Conservation (phyloP, 495 filamentous ascomycete species). For the Penicillium taxi region DNA sequence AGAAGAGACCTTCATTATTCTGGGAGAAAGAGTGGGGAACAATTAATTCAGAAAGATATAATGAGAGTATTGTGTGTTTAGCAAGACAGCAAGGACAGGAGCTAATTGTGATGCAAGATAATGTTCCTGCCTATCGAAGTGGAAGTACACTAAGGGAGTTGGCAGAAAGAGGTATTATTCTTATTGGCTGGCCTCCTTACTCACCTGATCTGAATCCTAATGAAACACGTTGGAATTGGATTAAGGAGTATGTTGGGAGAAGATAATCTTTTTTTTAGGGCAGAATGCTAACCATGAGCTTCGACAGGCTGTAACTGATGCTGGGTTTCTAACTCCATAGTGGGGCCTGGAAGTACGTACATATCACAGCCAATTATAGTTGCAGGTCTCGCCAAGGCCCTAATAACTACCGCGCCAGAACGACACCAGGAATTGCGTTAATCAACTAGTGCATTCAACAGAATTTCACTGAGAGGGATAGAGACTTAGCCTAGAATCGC, state of each 20-base stretch:
- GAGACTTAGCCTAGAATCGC: too few species aligned
- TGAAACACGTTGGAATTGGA: conserved; percentile 7
- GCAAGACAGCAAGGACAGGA: not conserved
- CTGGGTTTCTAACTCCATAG: too few species aligned
- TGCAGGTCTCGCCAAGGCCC: too few species aligned
- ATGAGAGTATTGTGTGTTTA: conserved; percentile 3
- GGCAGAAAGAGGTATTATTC: not conserved
- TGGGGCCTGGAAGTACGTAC: too few species aligned
- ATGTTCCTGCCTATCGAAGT: conserved; percentile 1
- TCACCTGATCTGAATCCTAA: conserved; percentile 15
- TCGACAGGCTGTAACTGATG: too few species aligned
- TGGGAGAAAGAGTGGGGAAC: not conserved
- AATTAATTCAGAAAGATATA: conserved; percentile 8
- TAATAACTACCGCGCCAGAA: too few species aligned
- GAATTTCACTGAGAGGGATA: too few species aligned
- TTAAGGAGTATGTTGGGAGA: not conserved
- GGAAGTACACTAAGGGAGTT: conserved; percentile 1
- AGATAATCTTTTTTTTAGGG: too few species aligned
- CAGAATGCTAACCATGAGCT: too few species aligned
- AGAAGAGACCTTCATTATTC: conserved; percentile 1
- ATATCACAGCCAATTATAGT: too few species aligned
- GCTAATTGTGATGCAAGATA: conserved; percentile 4
- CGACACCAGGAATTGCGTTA: too few species aligned
- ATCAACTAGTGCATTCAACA: too few species aligned
- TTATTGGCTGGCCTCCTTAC: conserved; percentile 10